Evolutionary conservation across 805 yeast genomes (phyloP).

Genomic region (Sugiyamaella marilandica): DNA sequence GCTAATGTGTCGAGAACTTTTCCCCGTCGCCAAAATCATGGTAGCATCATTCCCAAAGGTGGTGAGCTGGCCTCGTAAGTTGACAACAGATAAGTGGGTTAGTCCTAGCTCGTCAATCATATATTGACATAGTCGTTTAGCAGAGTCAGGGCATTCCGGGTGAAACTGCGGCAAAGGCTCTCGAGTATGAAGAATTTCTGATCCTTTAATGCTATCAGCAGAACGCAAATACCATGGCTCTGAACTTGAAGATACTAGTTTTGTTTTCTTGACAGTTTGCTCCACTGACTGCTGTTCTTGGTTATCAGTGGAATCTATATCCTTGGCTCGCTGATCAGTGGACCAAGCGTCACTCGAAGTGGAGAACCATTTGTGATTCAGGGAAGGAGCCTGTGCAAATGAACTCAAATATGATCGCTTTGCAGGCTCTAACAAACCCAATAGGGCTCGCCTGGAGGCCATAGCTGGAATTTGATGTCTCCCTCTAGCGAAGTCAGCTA

Average conservation of each 20-base stretch:
- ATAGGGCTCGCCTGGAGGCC: conserved; percentile 6
- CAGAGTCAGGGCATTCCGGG: conserved; percentile 46
- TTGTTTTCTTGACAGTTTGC: not conserved
- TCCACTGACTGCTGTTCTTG: not conserved
- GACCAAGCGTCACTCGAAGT: not conserved
- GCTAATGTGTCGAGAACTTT: conserved; percentile 67
- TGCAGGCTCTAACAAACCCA: conserved; percentile 8
- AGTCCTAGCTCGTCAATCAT: conserved; percentile 62
- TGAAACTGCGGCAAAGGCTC: conserved; percentile 57
- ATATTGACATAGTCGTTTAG: conserved; percentile 43
- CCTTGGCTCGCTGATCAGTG: not conserved
- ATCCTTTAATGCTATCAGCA: conserved; percentile 12
- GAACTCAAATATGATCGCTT: conserved; percentile 6
- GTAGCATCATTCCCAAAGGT: conserved; percentile 40
- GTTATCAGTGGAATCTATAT: not conserved
- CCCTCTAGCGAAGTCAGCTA: too few species aligned
- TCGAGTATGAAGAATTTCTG: conserved; percentile 4
- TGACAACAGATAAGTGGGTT: conserved; percentile 57
- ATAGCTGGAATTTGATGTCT: not conserved
- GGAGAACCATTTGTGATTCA: conserved; percentile 3
- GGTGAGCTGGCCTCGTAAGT: conserved; percentile 44
- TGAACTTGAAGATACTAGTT: not conserved
- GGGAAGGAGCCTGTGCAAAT: conserved; percentile 1
- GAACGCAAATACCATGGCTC: conserved; percentile 23
- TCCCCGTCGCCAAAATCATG: conserved; percentile 69